phyloP scores from a whole-genome alignment of 495 filamentous ascomycete genomes.

The Hyaloscypha bicolor region DNA sequence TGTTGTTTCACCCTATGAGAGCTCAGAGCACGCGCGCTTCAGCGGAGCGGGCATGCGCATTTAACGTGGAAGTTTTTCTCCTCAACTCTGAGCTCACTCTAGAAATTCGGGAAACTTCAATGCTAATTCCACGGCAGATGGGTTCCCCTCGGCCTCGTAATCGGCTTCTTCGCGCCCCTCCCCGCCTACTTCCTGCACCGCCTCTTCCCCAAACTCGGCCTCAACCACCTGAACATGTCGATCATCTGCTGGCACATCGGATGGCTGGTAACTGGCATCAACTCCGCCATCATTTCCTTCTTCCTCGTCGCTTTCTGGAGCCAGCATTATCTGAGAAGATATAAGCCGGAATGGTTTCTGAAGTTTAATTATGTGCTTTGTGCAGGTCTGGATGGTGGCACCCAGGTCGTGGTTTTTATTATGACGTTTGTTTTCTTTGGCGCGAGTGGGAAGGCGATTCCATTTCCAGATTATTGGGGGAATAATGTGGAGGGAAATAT shows the following conservation, averaged over 20 bases:
- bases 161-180: conserved; percentile 40
- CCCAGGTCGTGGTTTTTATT: conserved; percentile 45
- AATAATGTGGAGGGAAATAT: too few relatives aligned
- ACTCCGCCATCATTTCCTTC: conserved; percentile 37
- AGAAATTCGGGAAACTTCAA: too few relatives aligned
- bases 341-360: conserved; percentile 42
- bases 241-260: conserved; percentile 34
- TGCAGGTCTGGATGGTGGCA: conserved; percentile 47
- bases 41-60: too few relatives aligned
- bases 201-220: neutral
- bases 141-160: conserved; percentile 36
- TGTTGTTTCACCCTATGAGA: too few relatives aligned
- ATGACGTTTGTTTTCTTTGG: conserved; percentile 51
- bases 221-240: conserved; percentile 12
- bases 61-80: too few relatives aligned
- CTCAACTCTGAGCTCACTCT: too few relatives aligned
- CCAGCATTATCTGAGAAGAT: conserved; percentile 46
- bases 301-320: conserved; percentile 40
- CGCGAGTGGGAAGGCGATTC: conserved; percentile 14
- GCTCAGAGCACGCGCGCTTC: too few relatives aligned
- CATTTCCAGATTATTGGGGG: neutral
- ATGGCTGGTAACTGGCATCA: conserved; percentile 39
- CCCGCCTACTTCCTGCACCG: conserved; percentile 36
- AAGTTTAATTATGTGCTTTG: conserved; percentile 49
- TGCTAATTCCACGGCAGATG: conserved; percentile 16